Evolutionary conservation across 2,329 filamentous ascomycete species (phyloP), one percentile per base, ranked within the genome.

Genomic region (Cladosporium sp.): DNA sequence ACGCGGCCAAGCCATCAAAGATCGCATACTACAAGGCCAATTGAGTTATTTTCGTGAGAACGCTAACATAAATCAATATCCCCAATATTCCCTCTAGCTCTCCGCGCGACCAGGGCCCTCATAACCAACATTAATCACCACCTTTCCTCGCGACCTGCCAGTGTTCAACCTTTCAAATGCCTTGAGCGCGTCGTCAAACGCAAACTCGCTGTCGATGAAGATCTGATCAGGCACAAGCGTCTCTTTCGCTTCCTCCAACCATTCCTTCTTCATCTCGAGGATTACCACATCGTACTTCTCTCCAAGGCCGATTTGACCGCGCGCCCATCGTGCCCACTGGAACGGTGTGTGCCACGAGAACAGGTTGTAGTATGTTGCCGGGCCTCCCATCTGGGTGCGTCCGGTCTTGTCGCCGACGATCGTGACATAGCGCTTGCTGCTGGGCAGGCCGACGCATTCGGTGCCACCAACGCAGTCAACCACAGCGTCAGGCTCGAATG

Each of bases 391-490:
- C 56, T 69, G 68, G 10, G 72, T 69, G 44, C 75, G 66, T 0
- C 71, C 69, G 26, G 75, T 77, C 69, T 77, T 77, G 65, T 77
- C 76, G 14, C 76, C 76, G 1, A 77, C 76, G 44, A 77, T 81
- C 66, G 70, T 85, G 79, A 58, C 81, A 80, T 65, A 89, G 23
- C 89, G 74, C 35, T 82, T 78, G 2, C 74, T 69, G 0, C 83
- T 82, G 1, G 78, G 69, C 4, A 77, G 65, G 21, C 72, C 75
- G 23, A 76, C 68, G 66, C 74, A 76, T 40, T 74, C 73, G 1
- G 72, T 75, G 21, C 74, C 70, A 1, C 85, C 86, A 14, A 89
- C 83, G 73, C 87, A 87, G 75, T 90, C 88, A 11, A 90, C 80
- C 0, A 85, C 81, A 29, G 86, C 80, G 62, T 81, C 79, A 72